Percentiles rank a stretch among this genome's conserved stretches.
Evolutionary conservation across 345 rosid genomes (phyloP).

Genomic region (Populus euphratica): DNA sequence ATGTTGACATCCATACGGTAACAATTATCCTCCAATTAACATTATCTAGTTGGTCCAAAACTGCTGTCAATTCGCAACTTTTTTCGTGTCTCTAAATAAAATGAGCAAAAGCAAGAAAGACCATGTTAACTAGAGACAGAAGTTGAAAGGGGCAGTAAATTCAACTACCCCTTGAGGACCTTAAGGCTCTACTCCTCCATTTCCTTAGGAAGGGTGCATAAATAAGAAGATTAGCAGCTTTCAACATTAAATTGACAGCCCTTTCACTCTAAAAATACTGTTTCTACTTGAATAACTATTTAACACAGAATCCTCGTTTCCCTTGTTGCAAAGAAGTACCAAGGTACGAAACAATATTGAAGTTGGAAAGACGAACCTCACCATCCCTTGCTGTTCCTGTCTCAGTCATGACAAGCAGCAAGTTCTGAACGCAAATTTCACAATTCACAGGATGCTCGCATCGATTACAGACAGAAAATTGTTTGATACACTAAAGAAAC

Average conservation of each 20-base stretch:
- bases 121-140: neutral
- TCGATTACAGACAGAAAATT: neutral
- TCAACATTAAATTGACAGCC: neutral
- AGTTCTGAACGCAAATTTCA: neutral
- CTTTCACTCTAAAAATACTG: neutral
- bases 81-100: neutral
- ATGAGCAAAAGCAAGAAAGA: neutral
- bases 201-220: neutral
- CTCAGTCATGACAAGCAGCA: slow-evolving; percentile 4
- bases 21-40: neutral
- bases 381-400: slow-evolving; percentile 3
- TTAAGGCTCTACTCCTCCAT: neutral
- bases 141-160: neutral
- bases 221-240: neutral
- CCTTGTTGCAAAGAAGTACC: neutral
- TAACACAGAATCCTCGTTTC: neutral
- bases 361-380: neutral
- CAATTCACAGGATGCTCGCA: neutral
- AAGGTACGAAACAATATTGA: neutral
- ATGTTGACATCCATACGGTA: neutral
- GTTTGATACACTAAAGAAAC: slow-evolving; percentile 27
- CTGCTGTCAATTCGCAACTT: neutral
- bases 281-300: neutral
- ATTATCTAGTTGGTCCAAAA: neutral
- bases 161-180: neutral